Conservation (phyloP, 228 moss, liverwort and hornwort species). For the Sphagnum magellanicum region DNA sequence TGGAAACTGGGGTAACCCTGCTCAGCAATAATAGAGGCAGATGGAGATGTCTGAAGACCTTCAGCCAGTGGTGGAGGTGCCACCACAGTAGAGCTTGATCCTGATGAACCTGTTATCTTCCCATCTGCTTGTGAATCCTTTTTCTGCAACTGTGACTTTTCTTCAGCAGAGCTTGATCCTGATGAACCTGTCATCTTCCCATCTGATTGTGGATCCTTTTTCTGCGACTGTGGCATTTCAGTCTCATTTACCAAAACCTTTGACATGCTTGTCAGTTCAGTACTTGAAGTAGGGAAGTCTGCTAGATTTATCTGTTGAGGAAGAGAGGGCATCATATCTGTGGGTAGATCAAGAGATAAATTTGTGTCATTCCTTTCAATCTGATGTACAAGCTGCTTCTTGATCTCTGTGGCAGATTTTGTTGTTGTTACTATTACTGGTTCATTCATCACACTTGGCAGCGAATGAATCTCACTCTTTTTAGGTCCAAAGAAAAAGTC, state of each 20-base stretch:
- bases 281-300: too few species aligned
- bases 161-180: background rate
- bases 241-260: too few species aligned
- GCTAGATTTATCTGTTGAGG: background rate
- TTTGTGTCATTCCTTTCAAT: background rate
- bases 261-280: too few species aligned
- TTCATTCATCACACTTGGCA: background rate
- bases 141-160: background rate
- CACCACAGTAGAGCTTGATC: background rate
- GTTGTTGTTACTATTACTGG: background rate
- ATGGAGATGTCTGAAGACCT: background rate
- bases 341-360: background rate
- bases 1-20: constrained; percentile 14
- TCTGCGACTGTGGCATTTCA: too few species aligned
- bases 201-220: background rate
- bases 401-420: background rate
- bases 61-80: background rate
- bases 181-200: background rate
- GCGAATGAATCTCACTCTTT: background rate
- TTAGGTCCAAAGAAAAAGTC: background rate
- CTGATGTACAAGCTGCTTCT: background rate
- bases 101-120: background rate
- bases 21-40: background rate
- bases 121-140: background rate
- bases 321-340: background rate